Evolutionary conservation across 371 early-diverging fungal species (phyloP).

Genomic region (Mortierella sp.): DNA sequence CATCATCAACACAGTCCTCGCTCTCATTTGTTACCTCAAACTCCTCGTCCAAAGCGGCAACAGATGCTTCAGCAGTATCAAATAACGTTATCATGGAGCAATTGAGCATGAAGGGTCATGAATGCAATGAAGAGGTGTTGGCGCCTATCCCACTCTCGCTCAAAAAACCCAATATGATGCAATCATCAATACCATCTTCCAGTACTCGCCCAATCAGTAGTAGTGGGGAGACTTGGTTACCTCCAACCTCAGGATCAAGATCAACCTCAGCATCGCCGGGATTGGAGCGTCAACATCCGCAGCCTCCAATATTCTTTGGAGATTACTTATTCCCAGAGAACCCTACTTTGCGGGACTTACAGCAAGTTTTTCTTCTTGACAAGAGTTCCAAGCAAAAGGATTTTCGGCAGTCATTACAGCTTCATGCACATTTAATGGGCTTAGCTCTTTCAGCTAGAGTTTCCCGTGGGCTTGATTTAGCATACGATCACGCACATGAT

Average conservation of each 20-base stretch:
- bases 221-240: conserved; percentile 1
- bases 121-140: background rate
- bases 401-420: conserved; percentile 47
- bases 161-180: background rate
- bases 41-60: conserved; percentile 5
- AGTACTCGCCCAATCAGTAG: background rate
- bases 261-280: background rate
- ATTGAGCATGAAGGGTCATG: background rate
- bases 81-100: background rate
- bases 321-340: conserved; percentile 49
- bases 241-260: conserved; percentile 5
- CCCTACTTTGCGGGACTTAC: conserved; percentile 43
- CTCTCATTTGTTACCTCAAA: conserved; percentile 24
- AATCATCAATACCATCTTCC: background rate
- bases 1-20: conserved; percentile 33
- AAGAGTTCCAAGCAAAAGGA: conserved; percentile 57
- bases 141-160: background rate
- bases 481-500: conserved; percentile 55
- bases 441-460: conserved; percentile 40
- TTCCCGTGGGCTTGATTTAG: conserved; percentile 48
- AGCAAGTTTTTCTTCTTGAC: conserved; percentile 43
- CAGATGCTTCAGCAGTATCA: background rate
- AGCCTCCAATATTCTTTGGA: conserved; percentile 40
- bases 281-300: background rate
- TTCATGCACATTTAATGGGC: conserved; percentile 53